phyloP scores from a whole-genome alignment of 495 filamentous ascomycete species.

The Aspergillus sparsus region DNA sequence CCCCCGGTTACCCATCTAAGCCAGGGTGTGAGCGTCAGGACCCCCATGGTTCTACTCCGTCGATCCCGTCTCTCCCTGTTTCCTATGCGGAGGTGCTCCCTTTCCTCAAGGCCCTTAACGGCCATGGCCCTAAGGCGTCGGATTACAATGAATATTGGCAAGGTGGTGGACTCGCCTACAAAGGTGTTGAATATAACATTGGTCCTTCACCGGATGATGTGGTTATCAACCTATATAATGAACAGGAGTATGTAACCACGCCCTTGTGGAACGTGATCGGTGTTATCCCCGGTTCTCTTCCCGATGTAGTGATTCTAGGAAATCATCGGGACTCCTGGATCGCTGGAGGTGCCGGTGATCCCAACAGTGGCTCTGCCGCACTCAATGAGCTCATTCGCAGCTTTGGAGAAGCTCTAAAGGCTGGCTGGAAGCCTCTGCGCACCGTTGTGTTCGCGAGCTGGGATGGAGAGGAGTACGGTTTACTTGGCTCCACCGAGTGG shows the following conservation, averaged over 20 bases:
- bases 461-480: slow-evolving; percentile 75
- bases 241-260: slow-evolving; percentile 86
- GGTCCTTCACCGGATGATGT: slow-evolving; percentile 80
- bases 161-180: slow-evolving; percentile 72
- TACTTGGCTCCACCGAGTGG: slow-evolving; percentile 74
- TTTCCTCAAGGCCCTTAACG: slow-evolving; percentile 84
- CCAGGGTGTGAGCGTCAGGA: slow-evolving; percentile 81
- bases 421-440: slow-evolving; percentile 88
- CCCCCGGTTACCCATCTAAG: slow-evolving; percentile 90
- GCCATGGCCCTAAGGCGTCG: slow-evolving; percentile 75
- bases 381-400: slow-evolving; percentile 85
- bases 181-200: slow-evolving; percentile 87
- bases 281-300: slow-evolving; percentile 85
- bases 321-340: slow-evolving; percentile 97
- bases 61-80: slow-evolving; percentile 89
- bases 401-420: slow-evolving; percentile 69
- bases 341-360: slow-evolving; percentile 80
- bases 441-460: slow-evolving; percentile 74
- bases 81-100: slow-evolving; percentile 87
- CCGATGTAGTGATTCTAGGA: slow-evolving; percentile 84
- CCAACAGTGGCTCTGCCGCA: slow-evolving; percentile 85
- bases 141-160: slow-evolving; percentile 75
- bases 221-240: slow-evolving; percentile 78
- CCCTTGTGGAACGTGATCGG: slow-evolving; percentile 96
- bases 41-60: slow-evolving; percentile 66